Percentiles rank a stretch among this genome's conserved stretches.
phyloP scores from a whole-genome alignment of 768 basidiomycete species.

The Lentinula sp. region DNA sequence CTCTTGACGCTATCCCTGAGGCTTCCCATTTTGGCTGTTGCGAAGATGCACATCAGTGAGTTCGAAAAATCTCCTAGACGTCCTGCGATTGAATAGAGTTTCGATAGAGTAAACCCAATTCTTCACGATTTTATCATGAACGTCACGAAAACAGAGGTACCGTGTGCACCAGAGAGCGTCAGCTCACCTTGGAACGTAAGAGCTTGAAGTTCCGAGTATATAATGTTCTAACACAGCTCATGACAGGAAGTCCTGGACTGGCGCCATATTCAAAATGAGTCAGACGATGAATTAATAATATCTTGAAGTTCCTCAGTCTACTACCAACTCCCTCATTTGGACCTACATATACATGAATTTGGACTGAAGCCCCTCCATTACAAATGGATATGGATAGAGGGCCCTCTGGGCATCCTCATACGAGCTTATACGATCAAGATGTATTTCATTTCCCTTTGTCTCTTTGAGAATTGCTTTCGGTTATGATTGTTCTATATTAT shows the following conservation, averaged over 20 bases:
- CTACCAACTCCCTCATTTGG: background rate
- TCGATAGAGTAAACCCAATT: slow-evolving; percentile 20
- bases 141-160: slow-evolving; percentile 11
- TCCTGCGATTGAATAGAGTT: background rate
- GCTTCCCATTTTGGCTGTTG: slow-evolving; percentile 32
- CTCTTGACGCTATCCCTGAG: slow-evolving; percentile 16
- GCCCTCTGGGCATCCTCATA: too few relatives aligned
- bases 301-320: background rate
- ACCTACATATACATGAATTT: background rate
- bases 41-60: slow-evolving; percentile 25
- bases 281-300: background rate
- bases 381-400: too few relatives aligned
- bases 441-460: too few relatives aligned
- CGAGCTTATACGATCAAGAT: too few relatives aligned
- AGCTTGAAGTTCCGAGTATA: background rate
- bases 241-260: background rate
- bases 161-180: background rate
- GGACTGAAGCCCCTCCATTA: too few relatives aligned
- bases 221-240: background rate
- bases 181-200: slow-evolving; percentile 4
- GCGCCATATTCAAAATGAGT: background rate
- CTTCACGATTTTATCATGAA: slow-evolving; percentile 23
- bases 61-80: background rate
- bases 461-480: too few relatives aligned
- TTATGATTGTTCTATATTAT: too few relatives aligned